Evolutionary conservation across 345 rosid genomes (phyloP), one percentile per base, ranked within the genome.

Genomic region (Gossypium sturtianum): DNA sequence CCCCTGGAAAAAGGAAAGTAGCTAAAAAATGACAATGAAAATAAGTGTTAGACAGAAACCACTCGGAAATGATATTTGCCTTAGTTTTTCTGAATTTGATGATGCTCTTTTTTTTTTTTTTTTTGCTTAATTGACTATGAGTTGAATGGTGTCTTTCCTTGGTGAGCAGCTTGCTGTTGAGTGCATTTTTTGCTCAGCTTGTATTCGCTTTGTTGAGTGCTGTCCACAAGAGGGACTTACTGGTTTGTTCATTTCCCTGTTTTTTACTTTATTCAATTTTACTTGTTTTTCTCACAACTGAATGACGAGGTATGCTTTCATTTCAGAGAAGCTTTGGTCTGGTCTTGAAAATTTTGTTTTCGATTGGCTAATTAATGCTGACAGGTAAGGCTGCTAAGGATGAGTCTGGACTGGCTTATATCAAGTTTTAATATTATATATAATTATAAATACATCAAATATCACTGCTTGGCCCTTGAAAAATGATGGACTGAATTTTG

Each of bases 101-200:
- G n/a, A 52, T 16, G 9, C 7, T n/a, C 4, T 19, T 19, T 19
- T 7, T 7, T 9, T 19, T n/a, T 1, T 1, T 3, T 19, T n/a
- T 7, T 54, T 9, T 19, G 59, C 59, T 54, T 54, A 19, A 54
- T 17, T 54, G 25, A 54, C 59, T 2, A 54, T 54, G 25, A n/a
- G 4, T 54, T 54, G 8, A 9, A n/a, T 54, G 25, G 8, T 19
- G 23, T 54, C 59, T 54, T 54, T 56, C 58, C 61, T 10, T 56
- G 23, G 59, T 34, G 12, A 54, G 59, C 59, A 54, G 59, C 59
- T 54, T 54, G 59, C 59, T 54, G 59, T 54, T 4, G 59, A 54
- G 59, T 54, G 59, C 23, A 54, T 54, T n/a, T 54, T 54, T 54
- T 54, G 59, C 59, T 54, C 59, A 54, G 59, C 59, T 54, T 54